Evolutionary conservation across 2,329 filamentous ascomycete genomes (phyloP).

Genomic region (Orbilia blumenaviensis): DNA sequence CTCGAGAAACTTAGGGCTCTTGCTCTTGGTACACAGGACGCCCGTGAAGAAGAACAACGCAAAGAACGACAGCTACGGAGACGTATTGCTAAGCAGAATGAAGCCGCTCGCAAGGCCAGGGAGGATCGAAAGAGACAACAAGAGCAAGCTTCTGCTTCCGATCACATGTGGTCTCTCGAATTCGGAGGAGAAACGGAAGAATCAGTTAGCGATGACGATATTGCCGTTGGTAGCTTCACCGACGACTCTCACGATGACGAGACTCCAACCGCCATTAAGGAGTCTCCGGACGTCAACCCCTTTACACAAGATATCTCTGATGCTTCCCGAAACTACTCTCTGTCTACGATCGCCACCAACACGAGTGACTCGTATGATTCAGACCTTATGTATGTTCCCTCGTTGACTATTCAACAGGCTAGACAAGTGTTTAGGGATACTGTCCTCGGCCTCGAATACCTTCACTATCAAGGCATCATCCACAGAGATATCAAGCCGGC

Average conservation of each 20-base stretch:
- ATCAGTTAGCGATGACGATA: constrained; percentile 38
- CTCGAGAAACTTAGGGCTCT: constrained; percentile 62
- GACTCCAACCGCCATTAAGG: constrained; percentile 47
- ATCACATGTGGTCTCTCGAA: constrained; percentile 59
- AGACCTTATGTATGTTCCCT: constrained; percentile 91
- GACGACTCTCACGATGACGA: constrained; percentile 54
- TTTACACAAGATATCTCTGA: constrained; percentile 39
- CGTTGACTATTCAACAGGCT: constrained; percentile 85
- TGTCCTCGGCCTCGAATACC: constrained; percentile 88
- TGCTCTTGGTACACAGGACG: constrained; percentile 68
- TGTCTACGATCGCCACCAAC: constrained; percentile 52
- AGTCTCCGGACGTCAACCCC: constrained; percentile 47
- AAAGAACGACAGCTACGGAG: constrained; percentile 65
- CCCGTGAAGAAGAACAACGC: constrained; percentile 70
- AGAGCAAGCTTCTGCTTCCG: constrained; percentile 50
- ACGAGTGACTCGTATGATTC: constrained; percentile 61
- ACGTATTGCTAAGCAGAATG: constrained; percentile 52
- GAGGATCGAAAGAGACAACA: constrained; percentile 55
- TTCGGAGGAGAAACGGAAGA: constrained; percentile 57
- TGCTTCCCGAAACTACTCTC: constrained; percentile 43
- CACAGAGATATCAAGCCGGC: constrained; percentile 88
- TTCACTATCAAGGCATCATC: constrained; percentile 86
- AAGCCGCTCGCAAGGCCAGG: constrained; percentile 58
- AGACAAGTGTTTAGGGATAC: constrained; percentile 90
- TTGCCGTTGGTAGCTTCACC: constrained; percentile 47